These are phyloP conservation scores for Pichia sp. DNA, from an alignment of 1,139 yeast genomes.

Conservation along the genomic window DNA sequence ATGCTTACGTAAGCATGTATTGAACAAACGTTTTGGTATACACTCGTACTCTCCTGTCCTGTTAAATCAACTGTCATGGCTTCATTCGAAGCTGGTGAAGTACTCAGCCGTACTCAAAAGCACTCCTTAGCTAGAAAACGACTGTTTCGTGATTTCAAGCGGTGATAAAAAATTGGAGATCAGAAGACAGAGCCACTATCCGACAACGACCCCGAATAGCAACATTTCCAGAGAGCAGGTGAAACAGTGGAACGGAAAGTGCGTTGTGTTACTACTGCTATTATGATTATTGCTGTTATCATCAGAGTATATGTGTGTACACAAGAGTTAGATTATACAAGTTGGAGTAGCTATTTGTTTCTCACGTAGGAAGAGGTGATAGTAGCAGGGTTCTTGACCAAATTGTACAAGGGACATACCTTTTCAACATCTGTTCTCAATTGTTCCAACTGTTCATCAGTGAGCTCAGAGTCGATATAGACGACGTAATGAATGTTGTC, in stretches of 20 bases:
- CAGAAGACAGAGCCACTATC: background rate
- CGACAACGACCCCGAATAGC: background rate
- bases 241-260: background rate
- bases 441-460: background rate
- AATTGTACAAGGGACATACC: slow-evolving; percentile 10
- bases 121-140: too few relatives aligned
- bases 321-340: background rate
- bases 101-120: too few relatives aligned
- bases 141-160: too few relatives aligned
- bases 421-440: slow-evolving; percentile 8
- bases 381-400: slow-evolving; percentile 5
- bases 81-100: too few relatives aligned
- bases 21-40: too few relatives aligned
- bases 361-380: slow-evolving; percentile 4
- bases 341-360: background rate
- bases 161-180: too few relatives aligned
- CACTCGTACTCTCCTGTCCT: too few relatives aligned
- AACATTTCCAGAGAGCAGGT: background rate
- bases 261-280: too few relatives aligned
- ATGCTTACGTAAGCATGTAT: too few relatives aligned
- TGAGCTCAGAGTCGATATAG: slow-evolving; percentile 3
- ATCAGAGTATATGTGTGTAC: too few relatives aligned
- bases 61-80: too few relatives aligned
- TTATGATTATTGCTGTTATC: too few relatives aligned
- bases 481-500: slow-evolving; percentile 7